A percentile compares a stretch with the other conserved stretches of the same genome.
phyloP scores from a whole-genome alignment of 306 rosid genomes.

The Casuarina equisetifolia region DNA sequence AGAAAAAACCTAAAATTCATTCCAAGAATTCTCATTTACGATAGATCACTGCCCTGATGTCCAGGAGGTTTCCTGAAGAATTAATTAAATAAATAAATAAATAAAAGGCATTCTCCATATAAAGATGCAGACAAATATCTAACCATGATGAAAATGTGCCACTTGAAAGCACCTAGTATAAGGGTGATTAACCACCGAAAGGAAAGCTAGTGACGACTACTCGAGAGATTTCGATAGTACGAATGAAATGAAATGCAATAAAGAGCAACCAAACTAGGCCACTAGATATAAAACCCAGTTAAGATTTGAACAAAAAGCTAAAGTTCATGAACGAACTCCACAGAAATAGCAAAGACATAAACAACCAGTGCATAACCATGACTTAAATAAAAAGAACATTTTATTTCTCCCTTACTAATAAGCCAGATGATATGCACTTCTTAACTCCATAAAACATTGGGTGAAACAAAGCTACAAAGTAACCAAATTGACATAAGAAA shows the following conservation, averaged over 20 bases:
- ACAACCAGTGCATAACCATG: background rate
- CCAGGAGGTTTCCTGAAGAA: background rate
- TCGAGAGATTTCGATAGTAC: background rate
- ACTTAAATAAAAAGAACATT: background rate
- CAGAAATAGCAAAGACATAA: background rate
- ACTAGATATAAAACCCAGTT: background rate
- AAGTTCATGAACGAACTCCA: background rate
- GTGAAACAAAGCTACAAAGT: no score
- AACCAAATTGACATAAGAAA: background rate
- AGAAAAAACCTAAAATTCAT: background rate
- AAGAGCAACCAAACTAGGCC: background rate
- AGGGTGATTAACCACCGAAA: no score
- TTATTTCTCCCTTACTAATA: background rate
- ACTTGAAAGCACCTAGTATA: background rate
- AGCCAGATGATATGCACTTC: background rate
- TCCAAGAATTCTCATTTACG: background rate
- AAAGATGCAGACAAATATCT: background rate
- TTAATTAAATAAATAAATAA: no score
- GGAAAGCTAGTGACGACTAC: no score
- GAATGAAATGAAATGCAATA: background rate
- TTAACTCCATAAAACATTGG: background rate
- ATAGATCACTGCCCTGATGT: background rate
- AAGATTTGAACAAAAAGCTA: background rate
- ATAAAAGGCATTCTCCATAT: background rate
- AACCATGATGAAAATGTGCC: background rate